These are phyloP conservation scores for Ogataea paraovalis DNA, from an alignment of 805 yeast genomes.

Conservation along the genomic window DNA sequence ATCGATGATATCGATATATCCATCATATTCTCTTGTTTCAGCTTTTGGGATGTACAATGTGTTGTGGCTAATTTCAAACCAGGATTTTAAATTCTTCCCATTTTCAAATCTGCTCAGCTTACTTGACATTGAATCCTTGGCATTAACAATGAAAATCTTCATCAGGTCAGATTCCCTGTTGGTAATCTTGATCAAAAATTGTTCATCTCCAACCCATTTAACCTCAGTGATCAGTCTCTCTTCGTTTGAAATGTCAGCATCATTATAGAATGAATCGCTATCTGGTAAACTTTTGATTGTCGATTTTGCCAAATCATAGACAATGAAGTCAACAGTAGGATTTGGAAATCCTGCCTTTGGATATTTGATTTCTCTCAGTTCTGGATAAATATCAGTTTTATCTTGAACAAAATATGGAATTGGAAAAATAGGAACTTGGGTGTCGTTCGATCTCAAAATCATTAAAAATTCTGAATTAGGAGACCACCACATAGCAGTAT, in stretches of 20 bases:
- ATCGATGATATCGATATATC: slow-evolving; percentile 78
- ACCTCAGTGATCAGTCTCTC: slow-evolving; percentile 62
- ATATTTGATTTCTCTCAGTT: slow-evolving; percentile 58
- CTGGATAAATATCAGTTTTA: slow-evolving; percentile 49
- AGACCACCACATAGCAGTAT: slow-evolving; percentile 84
- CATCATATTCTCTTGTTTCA: slow-evolving; percentile 46
- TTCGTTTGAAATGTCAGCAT: slow-evolving; percentile 35
- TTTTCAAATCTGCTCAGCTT: slow-evolving; percentile 45
- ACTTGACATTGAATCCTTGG: slow-evolving; percentile 31
- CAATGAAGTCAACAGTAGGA: slow-evolving; percentile 56
- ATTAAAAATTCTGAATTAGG: slow-evolving; percentile 64
- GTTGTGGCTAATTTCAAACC: slow-evolving; percentile 76
- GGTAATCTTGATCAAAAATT: slow-evolving; percentile 52
- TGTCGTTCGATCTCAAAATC: slow-evolving; percentile 66
- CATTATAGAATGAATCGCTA: slow-evolving; percentile 39
- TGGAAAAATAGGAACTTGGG: slow-evolving; percentile 66
- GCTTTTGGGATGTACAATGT: slow-evolving; percentile 56
- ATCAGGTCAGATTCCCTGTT: slow-evolving; percentile 66
- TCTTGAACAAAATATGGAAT: slow-evolving; percentile 70
- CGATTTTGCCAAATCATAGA: slow-evolving; percentile 36
- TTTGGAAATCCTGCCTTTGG: slow-evolving; percentile 83
- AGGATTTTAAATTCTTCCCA: slow-evolving; percentile 46
- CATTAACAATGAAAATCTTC: slow-evolving; percentile 52
- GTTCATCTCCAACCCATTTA: slow-evolving; percentile 58
- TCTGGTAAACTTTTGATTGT: slow-evolving; percentile 18